These are phyloP conservation scores for Talaromyces piceae DNA, from an alignment of 2,329 filamentous ascomycete genomes.

Conservation along the genomic window DNA sequence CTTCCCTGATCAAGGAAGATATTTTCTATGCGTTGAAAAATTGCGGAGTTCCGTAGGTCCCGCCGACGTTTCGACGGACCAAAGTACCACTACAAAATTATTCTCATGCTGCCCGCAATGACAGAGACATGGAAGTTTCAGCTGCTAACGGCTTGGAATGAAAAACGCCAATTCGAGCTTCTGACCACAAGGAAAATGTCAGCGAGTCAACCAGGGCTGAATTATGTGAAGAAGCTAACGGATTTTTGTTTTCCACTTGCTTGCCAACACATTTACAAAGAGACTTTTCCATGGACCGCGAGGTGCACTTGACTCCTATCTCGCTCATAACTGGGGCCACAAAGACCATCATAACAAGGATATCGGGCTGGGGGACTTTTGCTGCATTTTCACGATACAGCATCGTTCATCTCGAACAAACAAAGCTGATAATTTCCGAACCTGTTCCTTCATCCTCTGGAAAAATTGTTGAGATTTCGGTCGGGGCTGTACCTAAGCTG, in stretches of 20 bases:
- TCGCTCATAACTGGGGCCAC: slow-evolving; percentile 28
- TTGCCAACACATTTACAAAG: slow-evolving; percentile 26
- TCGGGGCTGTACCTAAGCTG: background rate
- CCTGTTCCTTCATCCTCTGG: slow-evolving; percentile 1
- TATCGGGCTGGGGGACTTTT: slow-evolving; percentile 4
- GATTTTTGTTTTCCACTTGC: slow-evolving; percentile 20
- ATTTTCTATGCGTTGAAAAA: slow-evolving; percentile 5
- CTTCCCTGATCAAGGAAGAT: slow-evolving; percentile 4
- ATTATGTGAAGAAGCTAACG: background rate
- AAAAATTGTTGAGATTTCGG: slow-evolving; percentile 1
- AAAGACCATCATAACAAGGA: slow-evolving; percentile 25
- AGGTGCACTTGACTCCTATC: slow-evolving; percentile 20
- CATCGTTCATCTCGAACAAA: slow-evolving; percentile 7
- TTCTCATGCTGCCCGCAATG: slow-evolving; percentile 4
- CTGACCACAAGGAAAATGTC: slow-evolving; percentile 22
- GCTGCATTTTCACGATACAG: slow-evolving; percentile 4
- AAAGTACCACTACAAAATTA: slow-evolving; percentile 1
- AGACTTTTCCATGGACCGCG: slow-evolving; percentile 28
- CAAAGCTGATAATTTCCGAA: background rate
- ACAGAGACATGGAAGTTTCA: slow-evolving; percentile 6
- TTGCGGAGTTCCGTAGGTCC: slow-evolving; percentile 2
- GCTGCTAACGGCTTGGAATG: slow-evolving; percentile 22
- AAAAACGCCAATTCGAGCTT: slow-evolving; percentile 25
- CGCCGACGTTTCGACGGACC: slow-evolving; percentile 4
- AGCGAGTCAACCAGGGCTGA: slow-evolving; percentile 13